Percentiles rank a stretch among this genome's conserved stretches.
These are phyloP conservation scores for Chalaropsis ovoidea DNA, from an alignment of 2,329 filamentous ascomycete species.

Conservation along the genomic window DNA sequence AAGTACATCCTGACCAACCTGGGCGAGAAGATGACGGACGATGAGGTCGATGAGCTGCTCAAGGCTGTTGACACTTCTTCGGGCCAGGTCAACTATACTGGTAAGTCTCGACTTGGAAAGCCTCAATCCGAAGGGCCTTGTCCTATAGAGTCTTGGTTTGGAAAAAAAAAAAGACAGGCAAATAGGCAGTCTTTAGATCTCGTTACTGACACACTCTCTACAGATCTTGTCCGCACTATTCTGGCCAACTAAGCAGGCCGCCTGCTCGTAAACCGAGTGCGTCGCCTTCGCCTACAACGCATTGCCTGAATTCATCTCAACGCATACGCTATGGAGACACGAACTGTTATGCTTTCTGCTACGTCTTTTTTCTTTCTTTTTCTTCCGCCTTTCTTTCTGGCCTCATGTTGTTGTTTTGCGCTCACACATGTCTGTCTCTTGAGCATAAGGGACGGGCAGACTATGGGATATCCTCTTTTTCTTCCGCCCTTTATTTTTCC, in stretches of 20 bases:
- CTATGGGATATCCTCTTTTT: constrained; percentile 9
- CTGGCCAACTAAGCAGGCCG: constrained; percentile 58
- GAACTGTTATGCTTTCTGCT: constrained; percentile 24
- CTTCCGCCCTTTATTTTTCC: not conserved
- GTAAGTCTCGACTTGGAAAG: constrained; percentile 42
- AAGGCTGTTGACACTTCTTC: constrained; percentile 96
- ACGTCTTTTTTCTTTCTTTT: not conserved
- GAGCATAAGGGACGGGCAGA: constrained; percentile 9
- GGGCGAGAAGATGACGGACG: constrained; percentile 98
- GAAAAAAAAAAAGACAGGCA: not conserved
- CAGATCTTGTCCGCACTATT: constrained; percentile 76
- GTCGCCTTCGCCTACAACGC: constrained; percentile 7
- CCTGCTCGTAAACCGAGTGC: constrained; percentile 2
- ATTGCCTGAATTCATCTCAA: constrained; percentile 16
- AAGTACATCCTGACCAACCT: constrained; percentile 97
- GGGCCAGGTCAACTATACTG: constrained; percentile 95
- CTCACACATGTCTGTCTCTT: constrained; percentile 1
- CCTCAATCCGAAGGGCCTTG: too few relatives aligned
- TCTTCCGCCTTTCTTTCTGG: not conserved
- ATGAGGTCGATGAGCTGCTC: constrained; percentile 96
- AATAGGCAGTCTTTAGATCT: not conserved
- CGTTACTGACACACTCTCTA: constrained; percentile 18
- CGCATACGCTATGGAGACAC: constrained; percentile 19
- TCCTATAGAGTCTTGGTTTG: not conserved
- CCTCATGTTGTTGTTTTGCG: constrained; percentile 1